These are phyloP conservation scores for Rhizopus delemar DNA, from an alignment of 371 early-diverging fungal species.

Conservation along the genomic window DNA sequence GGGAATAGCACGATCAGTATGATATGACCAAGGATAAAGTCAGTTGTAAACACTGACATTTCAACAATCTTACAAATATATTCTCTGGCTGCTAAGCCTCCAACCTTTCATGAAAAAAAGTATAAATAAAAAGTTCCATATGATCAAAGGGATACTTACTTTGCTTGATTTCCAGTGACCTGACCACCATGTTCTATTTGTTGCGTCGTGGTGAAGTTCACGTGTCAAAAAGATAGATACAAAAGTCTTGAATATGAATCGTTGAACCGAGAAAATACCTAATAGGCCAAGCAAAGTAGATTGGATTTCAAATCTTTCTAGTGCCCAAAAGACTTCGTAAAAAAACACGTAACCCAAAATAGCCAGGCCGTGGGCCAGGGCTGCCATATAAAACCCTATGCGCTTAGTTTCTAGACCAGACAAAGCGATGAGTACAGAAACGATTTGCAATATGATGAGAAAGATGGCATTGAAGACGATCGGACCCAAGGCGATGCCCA, in stretches of 20 bases:
- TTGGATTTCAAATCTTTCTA: constrained; percentile 64
- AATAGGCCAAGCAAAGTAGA: constrained; percentile 71
- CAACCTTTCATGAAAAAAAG: constrained; percentile 2
- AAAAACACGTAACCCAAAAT: constrained; percentile 59
- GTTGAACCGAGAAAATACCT: constrained; percentile 65
- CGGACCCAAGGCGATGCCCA: constrained; percentile 67
- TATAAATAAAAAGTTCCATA: background rate
- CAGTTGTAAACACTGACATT: constrained; percentile 80
- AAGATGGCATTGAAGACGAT: constrained; percentile 68
- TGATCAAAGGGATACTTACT: constrained; percentile 24
- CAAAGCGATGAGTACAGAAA: constrained; percentile 66
- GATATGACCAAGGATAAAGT: constrained; percentile 78
- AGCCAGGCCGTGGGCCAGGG: constrained; percentile 63
- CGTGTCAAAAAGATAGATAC: constrained; percentile 74
- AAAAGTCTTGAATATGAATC: constrained; percentile 70
- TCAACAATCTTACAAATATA: constrained; percentile 86
- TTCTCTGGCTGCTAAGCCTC: constrained; percentile 67
- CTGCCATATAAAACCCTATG: constrained; percentile 70
- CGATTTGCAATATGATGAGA: constrained; percentile 64
- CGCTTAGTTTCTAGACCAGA: constrained; percentile 52
- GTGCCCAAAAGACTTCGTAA: constrained; percentile 68
- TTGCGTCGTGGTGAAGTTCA: constrained; percentile 77
- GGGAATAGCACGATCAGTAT: constrained; percentile 73
- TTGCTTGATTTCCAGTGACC: constrained; percentile 71
- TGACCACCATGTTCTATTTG: constrained; percentile 90